phyloP scores from a whole-genome alignment of 208 protist species.

The Acanthamoeba royreba region DNA sequence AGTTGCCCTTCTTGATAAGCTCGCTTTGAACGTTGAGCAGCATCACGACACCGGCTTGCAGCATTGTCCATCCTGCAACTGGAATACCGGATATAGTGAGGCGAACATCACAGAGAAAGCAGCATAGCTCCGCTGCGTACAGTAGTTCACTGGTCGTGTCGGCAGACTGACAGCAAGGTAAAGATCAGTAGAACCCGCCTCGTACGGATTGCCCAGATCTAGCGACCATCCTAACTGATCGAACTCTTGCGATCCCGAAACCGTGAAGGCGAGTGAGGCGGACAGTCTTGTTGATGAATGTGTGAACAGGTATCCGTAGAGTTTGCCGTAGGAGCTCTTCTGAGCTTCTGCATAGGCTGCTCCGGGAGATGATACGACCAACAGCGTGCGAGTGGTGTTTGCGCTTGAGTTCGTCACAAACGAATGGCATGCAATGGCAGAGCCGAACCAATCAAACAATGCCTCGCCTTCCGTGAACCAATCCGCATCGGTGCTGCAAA shows the following conservation, averaged over 20 bases:
- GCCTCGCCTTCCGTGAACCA: conserved; percentile 19
- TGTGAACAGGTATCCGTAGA: background rate
- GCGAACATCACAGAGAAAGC: background rate
- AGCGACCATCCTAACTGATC: background rate
- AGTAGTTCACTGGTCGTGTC: background rate
- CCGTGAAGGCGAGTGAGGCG: background rate
- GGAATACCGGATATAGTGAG: background rate
- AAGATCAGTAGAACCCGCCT: too few relatives aligned
- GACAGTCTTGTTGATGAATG: background rate
- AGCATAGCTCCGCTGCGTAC: background rate
- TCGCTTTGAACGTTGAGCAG: background rate
- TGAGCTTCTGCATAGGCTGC: background rate
- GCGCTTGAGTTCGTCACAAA: background rate
- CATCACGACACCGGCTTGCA: background rate
- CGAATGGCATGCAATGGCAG: background rate
- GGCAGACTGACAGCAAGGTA: background rate
- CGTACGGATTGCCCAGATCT: background rate
- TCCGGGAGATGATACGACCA: background rate
- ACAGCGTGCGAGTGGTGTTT: background rate
- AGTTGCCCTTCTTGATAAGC: background rate
- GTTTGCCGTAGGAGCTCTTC: background rate
- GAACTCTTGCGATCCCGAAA: background rate
- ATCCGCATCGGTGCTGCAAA: background rate
- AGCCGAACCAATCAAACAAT: background rate
- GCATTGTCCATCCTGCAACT: background rate